Conservation (phyloP, 805 yeast species). For the Priceomyces castillae region DNA sequence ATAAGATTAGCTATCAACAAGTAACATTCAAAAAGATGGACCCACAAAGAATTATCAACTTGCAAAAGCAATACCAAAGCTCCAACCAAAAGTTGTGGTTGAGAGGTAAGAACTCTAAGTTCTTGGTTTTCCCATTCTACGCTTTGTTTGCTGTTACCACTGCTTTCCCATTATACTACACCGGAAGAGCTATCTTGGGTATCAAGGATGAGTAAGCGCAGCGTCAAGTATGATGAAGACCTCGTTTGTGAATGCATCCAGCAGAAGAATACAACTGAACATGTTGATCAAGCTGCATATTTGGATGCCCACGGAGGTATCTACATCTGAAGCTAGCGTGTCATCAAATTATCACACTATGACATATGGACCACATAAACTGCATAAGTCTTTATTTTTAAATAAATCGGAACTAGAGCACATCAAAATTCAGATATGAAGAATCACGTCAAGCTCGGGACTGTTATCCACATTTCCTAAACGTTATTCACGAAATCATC, state of each 20-base stretch:
- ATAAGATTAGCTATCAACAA: neutral
- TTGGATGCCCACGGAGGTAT: neutral
- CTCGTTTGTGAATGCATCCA: neutral
- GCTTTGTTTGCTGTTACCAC: constrained; percentile 69
- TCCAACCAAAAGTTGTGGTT: constrained; percentile 43
- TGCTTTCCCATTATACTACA: constrained; percentile 62
- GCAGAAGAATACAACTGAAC: neutral
- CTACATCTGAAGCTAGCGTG: neutral
- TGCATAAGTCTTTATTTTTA: neutral
- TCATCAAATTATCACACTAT: neutral
- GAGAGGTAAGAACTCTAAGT: constrained; percentile 54
- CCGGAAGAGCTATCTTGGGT: constrained; percentile 70
- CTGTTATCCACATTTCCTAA: no score
- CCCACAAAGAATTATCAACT: constrained; percentile 47
- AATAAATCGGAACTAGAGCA: neutral
- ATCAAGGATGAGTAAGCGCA: constrained; percentile 45
- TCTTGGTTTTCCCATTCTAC: constrained; percentile 73
- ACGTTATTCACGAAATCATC: no score
- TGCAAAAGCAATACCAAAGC: constrained; percentile 45
- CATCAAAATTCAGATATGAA: no score
- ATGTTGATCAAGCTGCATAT: no score
- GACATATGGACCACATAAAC: neutral
- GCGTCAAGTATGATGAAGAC: neutral
- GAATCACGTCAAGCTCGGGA: no score
- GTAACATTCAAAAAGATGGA: constrained; percentile 22